These are phyloP conservation scores for Aaosphaeria arxii DNA, from an alignment of 2,329 filamentous ascomycete genomes.

Conservation along the genomic window DNA sequence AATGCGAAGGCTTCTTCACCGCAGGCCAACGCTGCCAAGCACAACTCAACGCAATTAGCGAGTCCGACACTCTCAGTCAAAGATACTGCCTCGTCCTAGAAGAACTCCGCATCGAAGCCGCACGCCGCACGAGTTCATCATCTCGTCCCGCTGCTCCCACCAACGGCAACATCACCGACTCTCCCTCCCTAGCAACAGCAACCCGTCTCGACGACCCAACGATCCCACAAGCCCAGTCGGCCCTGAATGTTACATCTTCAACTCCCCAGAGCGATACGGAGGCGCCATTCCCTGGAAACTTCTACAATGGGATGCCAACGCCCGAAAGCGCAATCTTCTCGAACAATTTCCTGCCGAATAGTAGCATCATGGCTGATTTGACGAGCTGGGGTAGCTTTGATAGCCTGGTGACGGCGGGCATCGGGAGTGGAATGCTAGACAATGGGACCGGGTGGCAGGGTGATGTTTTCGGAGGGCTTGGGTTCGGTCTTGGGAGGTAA, in stretches of 20 bases:
- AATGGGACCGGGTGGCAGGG: constrained; percentile 17
- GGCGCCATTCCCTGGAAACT: constrained; percentile 5
- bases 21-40: constrained; percentile 42
- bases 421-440: constrained; percentile 26
- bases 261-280: constrained; percentile 13
- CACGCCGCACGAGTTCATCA: constrained; percentile 16
- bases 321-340: constrained; percentile 26
- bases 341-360: constrained; percentile 17
- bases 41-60: constrained; percentile 27
- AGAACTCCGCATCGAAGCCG: constrained; percentile 46
- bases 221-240: neutral
- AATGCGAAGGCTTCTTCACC: constrained; percentile 48
- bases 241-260: neutral
- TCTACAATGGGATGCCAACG: constrained; percentile 16
- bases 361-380: constrained; percentile 29
- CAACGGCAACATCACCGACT: neutral
- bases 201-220: neutral
- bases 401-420: constrained; percentile 32
- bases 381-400: constrained; percentile 39
- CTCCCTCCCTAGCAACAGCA: neutral
- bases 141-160: neutral
- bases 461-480: constrained; percentile 18
- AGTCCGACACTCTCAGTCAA: constrained; percentile 34
- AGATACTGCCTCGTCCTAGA: constrained; percentile 54
- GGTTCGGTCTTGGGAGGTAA: constrained; percentile 6